Evolutionary conservation across 2,329 filamentous ascomycete genomes (phyloP).

Genomic region (Ascochyta koolunga): DNA sequence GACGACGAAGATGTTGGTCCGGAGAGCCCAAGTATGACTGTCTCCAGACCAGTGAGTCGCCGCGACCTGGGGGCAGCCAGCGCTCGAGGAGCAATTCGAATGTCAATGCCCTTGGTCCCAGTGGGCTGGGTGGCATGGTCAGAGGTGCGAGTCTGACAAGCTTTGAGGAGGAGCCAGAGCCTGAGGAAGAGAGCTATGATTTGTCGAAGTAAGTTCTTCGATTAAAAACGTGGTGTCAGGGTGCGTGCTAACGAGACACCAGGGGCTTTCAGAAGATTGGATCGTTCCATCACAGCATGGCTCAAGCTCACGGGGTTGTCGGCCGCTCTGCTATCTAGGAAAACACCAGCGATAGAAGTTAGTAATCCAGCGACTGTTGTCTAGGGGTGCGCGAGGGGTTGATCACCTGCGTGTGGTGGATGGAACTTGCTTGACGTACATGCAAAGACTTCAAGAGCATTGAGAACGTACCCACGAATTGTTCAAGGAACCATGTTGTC

Average conservation of each 20-base stretch:
- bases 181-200: conserved; percentile 56
- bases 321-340: conserved; percentile 20
- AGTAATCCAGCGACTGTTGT: neutral
- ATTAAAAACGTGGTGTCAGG: neutral
- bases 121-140: conserved; percentile 41
- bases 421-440: too few relatives aligned
- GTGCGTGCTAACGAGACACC: conserved; percentile 20
- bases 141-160: conserved; percentile 42
- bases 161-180: conserved; percentile 50
- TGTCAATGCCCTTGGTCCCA: conserved; percentile 28
- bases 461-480: too few relatives aligned
- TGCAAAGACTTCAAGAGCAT: too few relatives aligned
- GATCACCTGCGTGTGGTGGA: too few relatives aligned
- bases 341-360: neutral
- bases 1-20: conserved; percentile 44
- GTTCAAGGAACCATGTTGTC: neutral
- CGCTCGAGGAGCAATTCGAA: conserved; percentile 42
- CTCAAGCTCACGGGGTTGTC: conserved; percentile 38
- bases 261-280: conserved; percentile 59
- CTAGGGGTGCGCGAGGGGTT: neutral
- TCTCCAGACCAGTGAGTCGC: conserved; percentile 45
- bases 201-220: conserved; percentile 54
- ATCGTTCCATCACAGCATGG: conserved; percentile 50
- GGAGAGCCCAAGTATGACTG: conserved; percentile 44
- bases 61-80: conserved; percentile 32